Evolutionary conservation across 2,329 filamentous ascomycete genomes (phyloP).

Genomic region (Exophiala spinifera): DNA sequence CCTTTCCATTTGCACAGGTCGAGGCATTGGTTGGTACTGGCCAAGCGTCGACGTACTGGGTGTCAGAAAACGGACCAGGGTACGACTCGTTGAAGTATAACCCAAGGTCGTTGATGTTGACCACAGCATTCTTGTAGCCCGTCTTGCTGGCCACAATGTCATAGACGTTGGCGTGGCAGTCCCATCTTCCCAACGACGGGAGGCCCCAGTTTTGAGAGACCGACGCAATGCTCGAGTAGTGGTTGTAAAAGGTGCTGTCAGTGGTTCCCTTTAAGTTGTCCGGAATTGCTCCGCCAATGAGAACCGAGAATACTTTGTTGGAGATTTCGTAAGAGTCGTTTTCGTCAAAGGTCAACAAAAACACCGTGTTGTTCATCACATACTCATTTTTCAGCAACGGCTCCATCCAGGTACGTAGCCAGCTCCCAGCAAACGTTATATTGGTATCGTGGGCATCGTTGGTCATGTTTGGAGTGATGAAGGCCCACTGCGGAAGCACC

Average conservation of each 20-base stretch:
- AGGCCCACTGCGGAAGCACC: slow-evolving; percentile 66
- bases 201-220: slow-evolving; percentile 68
- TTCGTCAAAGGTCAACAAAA: slow-evolving; percentile 78
- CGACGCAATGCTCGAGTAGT: slow-evolving; percentile 68
- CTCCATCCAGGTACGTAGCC: slow-evolving; percentile 65
- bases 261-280: slow-evolving; percentile 61
- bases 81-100: slow-evolving; percentile 54
- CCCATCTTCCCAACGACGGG: slow-evolving; percentile 67
- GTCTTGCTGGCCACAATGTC: slow-evolving; percentile 59
- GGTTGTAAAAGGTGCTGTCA: slow-evolving; percentile 69
- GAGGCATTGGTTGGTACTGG: slow-evolving; percentile 55
- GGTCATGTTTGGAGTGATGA: slow-evolving; percentile 53
- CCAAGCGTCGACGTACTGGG: slow-evolving; percentile 26
- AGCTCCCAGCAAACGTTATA: slow-evolving; percentile 65
- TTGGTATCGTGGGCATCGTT: slow-evolving; percentile 72
- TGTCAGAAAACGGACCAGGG: slow-evolving; percentile 35
- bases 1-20: slow-evolving; percentile 72
- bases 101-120: slow-evolving; percentile 37
- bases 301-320: slow-evolving; percentile 68
- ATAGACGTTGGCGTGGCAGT: slow-evolving; percentile 71
- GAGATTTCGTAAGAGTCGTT: slow-evolving; percentile 64
- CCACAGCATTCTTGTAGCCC: slow-evolving; percentile 48
- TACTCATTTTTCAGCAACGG: slow-evolving; percentile 66
- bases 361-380: slow-evolving; percentile 73
- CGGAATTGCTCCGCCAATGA: slow-evolving; percentile 73